Evolutionary conservation across 2,329 filamentous ascomycete species (phyloP).

Genomic region (Penicillium glabrum): DNA sequence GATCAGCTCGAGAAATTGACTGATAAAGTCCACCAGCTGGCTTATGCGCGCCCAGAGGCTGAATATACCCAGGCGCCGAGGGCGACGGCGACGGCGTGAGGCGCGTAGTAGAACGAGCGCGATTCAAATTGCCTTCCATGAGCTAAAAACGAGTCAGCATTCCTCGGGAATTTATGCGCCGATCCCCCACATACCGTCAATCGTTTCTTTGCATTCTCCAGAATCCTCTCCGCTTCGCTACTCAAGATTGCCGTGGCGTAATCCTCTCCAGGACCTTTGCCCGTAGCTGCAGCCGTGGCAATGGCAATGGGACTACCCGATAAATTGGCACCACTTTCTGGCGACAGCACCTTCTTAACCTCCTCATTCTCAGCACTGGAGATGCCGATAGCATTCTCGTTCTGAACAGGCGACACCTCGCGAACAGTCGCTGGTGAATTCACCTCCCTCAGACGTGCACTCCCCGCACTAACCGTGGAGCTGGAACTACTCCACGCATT

Average conservation of each 20-base stretch:
- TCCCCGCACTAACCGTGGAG: constrained; percentile 37
- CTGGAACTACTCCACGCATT: constrained; percentile 34
- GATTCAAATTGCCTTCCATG: constrained; percentile 88
- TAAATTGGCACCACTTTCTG: constrained; percentile 7
- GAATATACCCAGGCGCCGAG: constrained; percentile 22
- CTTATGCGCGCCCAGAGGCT: constrained; percentile 31
- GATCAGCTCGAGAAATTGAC: constrained; percentile 42
- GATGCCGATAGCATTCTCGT: constrained; percentile 4
- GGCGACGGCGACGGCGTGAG: constrained; percentile 50
- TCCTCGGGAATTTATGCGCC: background rate
- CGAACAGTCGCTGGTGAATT: constrained; percentile 7
- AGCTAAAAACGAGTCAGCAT: constrained; percentile 55
- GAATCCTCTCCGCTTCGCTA: constrained; percentile 81
- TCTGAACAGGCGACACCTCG: constrained; percentile 4
- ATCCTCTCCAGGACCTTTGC: constrained; percentile 54
- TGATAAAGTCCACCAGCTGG: constrained; percentile 44
- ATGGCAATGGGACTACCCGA: constrained; percentile 23
- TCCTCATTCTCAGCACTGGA: constrained; percentile 4
- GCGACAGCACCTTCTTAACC: background rate
- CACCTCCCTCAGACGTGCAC: constrained; percentile 20
- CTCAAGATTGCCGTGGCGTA: constrained; percentile 75
- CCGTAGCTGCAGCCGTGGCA: constrained; percentile 36
- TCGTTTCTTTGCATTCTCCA: constrained; percentile 87
- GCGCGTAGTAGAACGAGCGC: constrained; percentile 69
- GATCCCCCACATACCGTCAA: constrained; percentile 66